Conservation (phyloP, 2,329 filamentous ascomycete species). For the Penicillium sp. region DNA sequence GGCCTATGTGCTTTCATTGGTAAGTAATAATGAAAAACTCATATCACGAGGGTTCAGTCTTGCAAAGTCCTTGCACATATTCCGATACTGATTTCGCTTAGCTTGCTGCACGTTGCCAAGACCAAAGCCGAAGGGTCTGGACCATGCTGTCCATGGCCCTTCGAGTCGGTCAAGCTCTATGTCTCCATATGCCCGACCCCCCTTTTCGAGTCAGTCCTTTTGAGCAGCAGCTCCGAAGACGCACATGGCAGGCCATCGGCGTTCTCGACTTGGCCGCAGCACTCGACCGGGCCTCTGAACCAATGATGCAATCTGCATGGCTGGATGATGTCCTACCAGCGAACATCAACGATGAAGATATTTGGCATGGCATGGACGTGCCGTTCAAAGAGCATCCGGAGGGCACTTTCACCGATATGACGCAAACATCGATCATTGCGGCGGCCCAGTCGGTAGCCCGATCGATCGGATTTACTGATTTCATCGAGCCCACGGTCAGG, state of each 20-base stretch:
- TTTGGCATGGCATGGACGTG: constrained; percentile 28
- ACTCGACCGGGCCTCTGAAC: constrained; percentile 35
- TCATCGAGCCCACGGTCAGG: constrained; percentile 26
- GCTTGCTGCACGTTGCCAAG: constrained; percentile 32
- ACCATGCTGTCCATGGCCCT: constrained; percentile 38
- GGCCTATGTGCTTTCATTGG: constrained; percentile 36
- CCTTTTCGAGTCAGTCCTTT: constrained; percentile 33
- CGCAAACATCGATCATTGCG: constrained; percentile 26
- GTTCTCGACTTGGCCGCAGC: constrained; percentile 34
- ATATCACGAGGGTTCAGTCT: neutral
- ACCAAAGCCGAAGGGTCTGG: constrained; percentile 38
- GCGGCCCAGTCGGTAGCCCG: constrained; percentile 28
- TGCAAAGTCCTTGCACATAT: neutral
- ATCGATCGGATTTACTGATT: constrained; percentile 29
- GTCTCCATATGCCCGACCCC: constrained; percentile 31
- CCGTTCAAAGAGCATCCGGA: constrained; percentile 19
- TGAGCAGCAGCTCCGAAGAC: constrained; percentile 34
- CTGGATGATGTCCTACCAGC: constrained; percentile 28
- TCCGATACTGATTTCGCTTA: constrained; percentile 8
- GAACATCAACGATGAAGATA: constrained; percentile 35
- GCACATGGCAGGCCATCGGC: constrained; percentile 35
- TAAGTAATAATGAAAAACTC: constrained; percentile 9
- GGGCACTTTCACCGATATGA: constrained; percentile 33
- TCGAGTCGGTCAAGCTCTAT: constrained; percentile 35
- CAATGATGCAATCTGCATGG: constrained; percentile 38